Percentiles rank a stretch among this genome's conserved stretches.
phyloP scores from a whole-genome alignment of 371 early-diverging fungal species.

The Rhizomucor pusillus region DNA sequence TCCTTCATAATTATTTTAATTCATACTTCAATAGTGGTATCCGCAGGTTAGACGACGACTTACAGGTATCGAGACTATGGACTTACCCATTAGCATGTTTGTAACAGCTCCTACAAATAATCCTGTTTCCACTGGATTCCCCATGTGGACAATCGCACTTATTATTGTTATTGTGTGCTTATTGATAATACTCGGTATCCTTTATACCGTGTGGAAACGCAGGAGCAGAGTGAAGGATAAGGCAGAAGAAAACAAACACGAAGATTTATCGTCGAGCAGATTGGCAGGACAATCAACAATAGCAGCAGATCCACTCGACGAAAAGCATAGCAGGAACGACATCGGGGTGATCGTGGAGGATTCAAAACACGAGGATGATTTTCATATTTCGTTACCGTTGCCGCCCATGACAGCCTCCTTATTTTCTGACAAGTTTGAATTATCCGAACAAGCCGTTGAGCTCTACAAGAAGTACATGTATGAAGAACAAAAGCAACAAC shows the following conservation, averaged over 20 bases:
- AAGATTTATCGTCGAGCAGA: too few relatives aligned
- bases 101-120: too few relatives aligned
- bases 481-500: slow-evolving; percentile 12
- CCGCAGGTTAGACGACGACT: neutral
- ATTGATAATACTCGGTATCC: slow-evolving; percentile 1
- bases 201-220: neutral
- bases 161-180: slow-evolving; percentile 12
- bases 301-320: too few relatives aligned
- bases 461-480: slow-evolving; percentile 29
- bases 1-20: too few relatives aligned
- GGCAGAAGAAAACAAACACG: too few relatives aligned
- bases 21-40: neutral
- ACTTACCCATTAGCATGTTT: too few relatives aligned
- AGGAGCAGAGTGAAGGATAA: too few relatives aligned
- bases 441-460: slow-evolving; percentile 28
- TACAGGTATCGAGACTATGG: neutral
- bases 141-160: slow-evolving; percentile 21
- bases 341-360: too few relatives aligned
- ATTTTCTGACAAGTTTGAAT: slow-evolving; percentile 45
- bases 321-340: neutral
- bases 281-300: too few relatives aligned
- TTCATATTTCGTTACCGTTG: slow-evolving; percentile 18
- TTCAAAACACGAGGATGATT: slow-evolving; percentile 5
- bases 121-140: neutral
- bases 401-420: slow-evolving; percentile 29